Base-by-base conservation (phyloP, 1,284 basidiomycete species). In the Paramarasmius palmivorus region DNA sequence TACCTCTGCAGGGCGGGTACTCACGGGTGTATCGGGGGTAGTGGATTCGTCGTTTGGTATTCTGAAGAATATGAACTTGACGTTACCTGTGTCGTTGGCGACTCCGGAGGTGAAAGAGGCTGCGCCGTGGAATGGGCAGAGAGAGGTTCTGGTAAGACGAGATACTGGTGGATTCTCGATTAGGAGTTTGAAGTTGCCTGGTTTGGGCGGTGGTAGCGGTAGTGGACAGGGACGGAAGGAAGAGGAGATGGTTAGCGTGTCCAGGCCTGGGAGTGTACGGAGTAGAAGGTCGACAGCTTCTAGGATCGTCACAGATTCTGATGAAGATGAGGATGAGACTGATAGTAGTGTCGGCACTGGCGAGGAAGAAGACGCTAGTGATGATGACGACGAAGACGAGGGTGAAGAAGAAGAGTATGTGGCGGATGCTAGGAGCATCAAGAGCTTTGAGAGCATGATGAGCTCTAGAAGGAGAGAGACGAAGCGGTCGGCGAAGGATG, bases 31-130 rank as follows among this genome's bases (percentile, higher is more conserved):
- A 15, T 50, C 55, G 7, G 55, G 55, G 10, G 92, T 95, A 36
- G 87, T 95, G 49, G 93, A 94, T 64, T 84, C 90, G 1, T 92
- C 90, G 1, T 91, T 94, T 69, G 88, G 89, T 9, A 89, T 93
- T 42, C 75, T 94, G 2, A 81, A 88, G 15, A 85, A 90, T 0
- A 73, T 95, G 44, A 53, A 47, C 69, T 15, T 65, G 64, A 45
- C 54, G 55, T 22, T 61, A 46, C 25, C 47, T 22, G 51, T 53
- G 12, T 41, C 38, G 14, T 54, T 48, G 35, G 50, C 45, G 25
- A 20, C 50, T 36, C 15, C 34, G 12, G 25, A 39, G 61, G 15
- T 56, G 64, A 9, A 59, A 60, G 15, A 59, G 55, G 66, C 67
- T 1, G 61, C 73, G 4, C 69, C 72, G 36, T 74, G 75, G 72